Conservation (phyloP, 2,329 filamentous ascomycete species). For the Exophiala sideris region DNA sequence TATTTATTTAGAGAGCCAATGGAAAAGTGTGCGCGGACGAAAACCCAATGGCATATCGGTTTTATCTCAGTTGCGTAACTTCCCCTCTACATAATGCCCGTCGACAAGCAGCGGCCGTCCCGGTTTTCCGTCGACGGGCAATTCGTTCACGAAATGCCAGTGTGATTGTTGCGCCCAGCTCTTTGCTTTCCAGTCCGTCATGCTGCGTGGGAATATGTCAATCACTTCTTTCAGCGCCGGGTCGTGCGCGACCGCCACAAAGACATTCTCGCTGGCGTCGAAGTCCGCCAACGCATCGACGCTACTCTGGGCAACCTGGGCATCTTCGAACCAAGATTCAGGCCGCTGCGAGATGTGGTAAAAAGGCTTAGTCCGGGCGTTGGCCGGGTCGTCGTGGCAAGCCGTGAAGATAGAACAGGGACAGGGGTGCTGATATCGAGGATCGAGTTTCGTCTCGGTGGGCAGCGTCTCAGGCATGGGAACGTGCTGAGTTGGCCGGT, state of each 20-base stretch:
- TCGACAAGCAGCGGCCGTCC: not conserved
- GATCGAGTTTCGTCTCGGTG: not conserved
- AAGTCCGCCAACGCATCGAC: conserved; percentile 27
- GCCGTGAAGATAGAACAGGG: conserved; percentile 24
- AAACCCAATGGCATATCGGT: too few species aligned
- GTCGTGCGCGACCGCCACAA: conserved; percentile 31
- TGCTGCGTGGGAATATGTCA: conserved; percentile 27
- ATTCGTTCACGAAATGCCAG: conserved; percentile 7
- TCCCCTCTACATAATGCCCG: not conserved
- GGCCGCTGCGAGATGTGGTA: conserved; percentile 10
- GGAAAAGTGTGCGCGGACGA: too few species aligned
- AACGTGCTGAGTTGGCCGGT: conserved; percentile 30
- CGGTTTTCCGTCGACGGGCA: conserved; percentile 1
- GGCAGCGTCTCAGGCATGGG: conserved; percentile 28
- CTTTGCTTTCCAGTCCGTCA: conserved; percentile 26
- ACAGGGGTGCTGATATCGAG: conserved; percentile 21
- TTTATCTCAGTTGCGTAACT: not conserved
- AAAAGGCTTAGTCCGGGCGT: conserved; percentile 22
- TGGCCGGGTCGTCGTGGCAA: conserved; percentile 10
- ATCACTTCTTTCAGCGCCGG: conserved; percentile 21
- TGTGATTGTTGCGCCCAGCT: not conserved
- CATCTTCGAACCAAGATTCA: conserved; percentile 12
- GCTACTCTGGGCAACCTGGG: conserved; percentile 19
- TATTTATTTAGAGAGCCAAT: too few species aligned
- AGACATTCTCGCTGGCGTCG: conserved; percentile 28